Evolutionary conservation across 2,329 filamentous ascomycete genomes (phyloP), one percentile per base, ranked within the genome.

Genomic region (Botryotinia narcissicola): DNA sequence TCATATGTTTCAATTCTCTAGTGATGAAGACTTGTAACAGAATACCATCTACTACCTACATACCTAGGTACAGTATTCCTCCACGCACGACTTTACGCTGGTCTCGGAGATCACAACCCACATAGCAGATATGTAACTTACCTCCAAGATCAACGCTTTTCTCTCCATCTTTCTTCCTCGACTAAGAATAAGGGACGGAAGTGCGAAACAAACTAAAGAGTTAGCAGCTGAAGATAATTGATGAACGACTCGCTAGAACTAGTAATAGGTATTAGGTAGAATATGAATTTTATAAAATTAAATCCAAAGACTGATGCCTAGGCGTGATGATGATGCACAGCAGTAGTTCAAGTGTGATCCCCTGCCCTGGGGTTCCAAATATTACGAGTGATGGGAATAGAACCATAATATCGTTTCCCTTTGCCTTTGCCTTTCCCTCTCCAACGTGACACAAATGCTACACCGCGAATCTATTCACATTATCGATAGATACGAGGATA

Each of bases 301-400:
- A 20, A 7, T 20, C 37, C 25, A n/a, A 63, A 44, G 32, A 2
- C 37, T 63, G 61, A 42, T 63, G 40, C 25, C 61, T 63, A 9
- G 35, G 59, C 20, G 22, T 63, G 37, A 63, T 63, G 37, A 44
- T 63, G 61, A 63, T 63, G 61, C 61, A 63, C 61, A 29, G 61
- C 61, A 63, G 61, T 42, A 62, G 40, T 42, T 54, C 48, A 22
- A 42, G 9, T 16, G 48, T 54, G 6, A 22, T 42, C n/a, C 25
- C 46, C 46, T 51, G 46, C 14, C 60, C 60, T 18, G 61, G 35
- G 60, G 37, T 18, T 62, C 25, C 22, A 29, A 62, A 42, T 42
- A 29, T 62, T 42, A 42, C 37, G 12, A n/a, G 25, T 18, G 60
- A 40, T 42, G 60, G 40, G 59, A 61, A 61, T 4, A 25, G 22